Evolutionary conservation across 192 early-diverging fungal genomes (phyloP), one percentile per base, ranked within the genome.

Genomic region (Chytriomyces sp.): DNA sequence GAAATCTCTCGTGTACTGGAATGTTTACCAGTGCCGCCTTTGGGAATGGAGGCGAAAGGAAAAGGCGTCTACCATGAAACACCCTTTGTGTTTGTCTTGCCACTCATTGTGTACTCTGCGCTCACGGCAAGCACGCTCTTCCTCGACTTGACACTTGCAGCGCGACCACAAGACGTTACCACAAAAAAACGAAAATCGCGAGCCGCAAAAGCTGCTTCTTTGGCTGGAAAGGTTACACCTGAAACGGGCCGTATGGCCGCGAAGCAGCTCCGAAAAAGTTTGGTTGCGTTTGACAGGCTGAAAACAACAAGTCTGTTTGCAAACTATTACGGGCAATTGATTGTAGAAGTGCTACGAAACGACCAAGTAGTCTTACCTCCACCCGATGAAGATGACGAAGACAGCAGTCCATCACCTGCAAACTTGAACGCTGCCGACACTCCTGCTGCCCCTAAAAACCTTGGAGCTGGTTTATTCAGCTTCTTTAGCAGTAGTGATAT

Each of bases 61-160:
- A 76, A 77, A 20, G 46, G 20, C 10, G 23, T 8, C 4, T 64
- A 64, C 18, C 5, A 7, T 11, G 24, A 28, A 16, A 44, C 5
- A 5, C 7, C 24, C 46, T 86, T 77, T 77, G 81, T 82, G 23
- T 87, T 83, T 75, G 80, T 87, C 35, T 62, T 82, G 77, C 86
- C 86, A 16, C 69, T 85, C 16, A 72, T 87, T 2, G 86, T 87
- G 18, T 87, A 87, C 65, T 65, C 69, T 16, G 82, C 77, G 9
- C 69, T 87, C 16, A 82, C 83, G 18, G 74, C 83, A 1, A 71
- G 80, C 28, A 82, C 82, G 7, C 53, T 85, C 44, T 85, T 87
- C 63, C 64, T 87, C 50, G 86, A 87, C 59, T 61, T 82, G 77
- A 61, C 80, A 20, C 28, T 86, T 24, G 49, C 76, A 18, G 80